phyloP scores from a whole-genome alignment of 176 grass and related monocot genomes.

The Tuctoria greenei region DNA sequence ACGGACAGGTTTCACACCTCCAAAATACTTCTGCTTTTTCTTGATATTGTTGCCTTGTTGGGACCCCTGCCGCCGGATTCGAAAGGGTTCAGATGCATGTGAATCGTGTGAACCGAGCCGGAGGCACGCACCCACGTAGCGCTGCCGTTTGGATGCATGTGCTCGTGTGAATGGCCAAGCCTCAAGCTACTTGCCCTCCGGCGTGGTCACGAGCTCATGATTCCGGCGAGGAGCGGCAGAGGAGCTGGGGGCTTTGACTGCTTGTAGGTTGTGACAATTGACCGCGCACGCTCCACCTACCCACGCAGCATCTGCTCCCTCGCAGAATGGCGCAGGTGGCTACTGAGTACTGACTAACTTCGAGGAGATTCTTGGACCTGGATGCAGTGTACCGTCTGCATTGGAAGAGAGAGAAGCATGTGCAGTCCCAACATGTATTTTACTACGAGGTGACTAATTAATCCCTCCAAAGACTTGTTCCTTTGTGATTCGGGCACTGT shows the following conservation, averaged over 20 bases:
- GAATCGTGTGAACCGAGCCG: not conserved
- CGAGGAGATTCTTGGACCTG: constrained; percentile 17
- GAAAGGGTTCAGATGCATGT: not conserved
- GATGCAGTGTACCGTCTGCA: not conserved
- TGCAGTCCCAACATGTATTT: not conserved
- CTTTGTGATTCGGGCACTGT: not conserved
- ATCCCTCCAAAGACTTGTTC: not conserved
- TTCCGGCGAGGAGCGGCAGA: not conserved
- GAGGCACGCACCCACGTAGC: not conserved
- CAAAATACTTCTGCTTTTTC: not conserved
- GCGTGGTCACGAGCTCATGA: not conserved
- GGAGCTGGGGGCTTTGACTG: constrained; percentile 11
- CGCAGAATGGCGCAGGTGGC: constrained; percentile 14
- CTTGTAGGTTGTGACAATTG: not conserved
- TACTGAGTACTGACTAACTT: not conserved
- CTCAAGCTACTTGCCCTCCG: not conserved
- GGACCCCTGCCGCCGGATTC: constrained; percentile 23
- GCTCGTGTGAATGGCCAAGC: not conserved
- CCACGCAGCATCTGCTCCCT: not conserved
- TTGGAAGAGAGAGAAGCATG: not conserved
- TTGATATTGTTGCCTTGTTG: not conserved
- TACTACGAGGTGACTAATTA: not conserved
- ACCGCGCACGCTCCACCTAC: not conserved
- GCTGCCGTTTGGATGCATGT: constrained; percentile 12
- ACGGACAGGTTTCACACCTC: constrained; percentile 12